Percentiles rank a stretch among this genome's conserved stretches.
phyloP scores from a whole-genome alignment of 2,329 filamentous ascomycete species.

The Niveomyces coronatus region DNA sequence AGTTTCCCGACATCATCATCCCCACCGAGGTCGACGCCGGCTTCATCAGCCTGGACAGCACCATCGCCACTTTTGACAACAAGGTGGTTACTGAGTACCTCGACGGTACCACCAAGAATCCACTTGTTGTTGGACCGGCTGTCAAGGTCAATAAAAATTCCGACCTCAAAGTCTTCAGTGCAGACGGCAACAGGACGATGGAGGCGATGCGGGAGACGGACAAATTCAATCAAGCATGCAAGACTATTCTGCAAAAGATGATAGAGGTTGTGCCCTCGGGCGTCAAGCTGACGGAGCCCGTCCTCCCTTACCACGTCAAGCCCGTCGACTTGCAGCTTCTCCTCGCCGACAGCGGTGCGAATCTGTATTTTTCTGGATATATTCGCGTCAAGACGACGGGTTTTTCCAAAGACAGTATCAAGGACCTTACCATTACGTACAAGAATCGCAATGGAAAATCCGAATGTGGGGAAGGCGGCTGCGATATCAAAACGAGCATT shows the following conservation, averaged over 20 bases:
- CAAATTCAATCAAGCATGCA: slow-evolving; percentile 38
- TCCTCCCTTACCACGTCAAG: slow-evolving; percentile 49
- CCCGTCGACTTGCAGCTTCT: slow-evolving; percentile 47
- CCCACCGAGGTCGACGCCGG: slow-evolving; percentile 32
- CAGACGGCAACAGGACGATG: slow-evolving; percentile 46
- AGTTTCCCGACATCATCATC: slow-evolving; percentile 44
- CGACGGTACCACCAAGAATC: slow-evolving; percentile 40
- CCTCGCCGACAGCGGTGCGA: slow-evolving; percentile 36
- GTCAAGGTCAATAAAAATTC: slow-evolving; percentile 35
- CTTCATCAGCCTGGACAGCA: slow-evolving; percentile 36
- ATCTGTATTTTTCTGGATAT: slow-evolving; percentile 40
- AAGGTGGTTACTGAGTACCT: slow-evolving; percentile 48
- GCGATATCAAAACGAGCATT: slow-evolving; percentile 34
- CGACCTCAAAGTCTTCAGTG: slow-evolving; percentile 45
- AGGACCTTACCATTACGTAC: slow-evolving; percentile 41
- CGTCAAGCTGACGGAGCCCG: slow-evolving; percentile 39
- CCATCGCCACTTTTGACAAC: slow-evolving; percentile 42
- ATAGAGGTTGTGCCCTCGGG: slow-evolving; percentile 47
- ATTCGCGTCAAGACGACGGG: slow-evolving; percentile 47
- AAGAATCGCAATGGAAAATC: slow-evolving; percentile 42
- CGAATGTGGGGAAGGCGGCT: slow-evolving; percentile 31
- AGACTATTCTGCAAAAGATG: slow-evolving; percentile 46
- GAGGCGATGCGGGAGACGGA: slow-evolving; percentile 31
- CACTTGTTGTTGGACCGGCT: slow-evolving; percentile 43
- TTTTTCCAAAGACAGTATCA: slow-evolving; percentile 30